Conservation (phyloP, 495 filamentous ascomycete genomes). For the Xylaria palmicola region DNA sequence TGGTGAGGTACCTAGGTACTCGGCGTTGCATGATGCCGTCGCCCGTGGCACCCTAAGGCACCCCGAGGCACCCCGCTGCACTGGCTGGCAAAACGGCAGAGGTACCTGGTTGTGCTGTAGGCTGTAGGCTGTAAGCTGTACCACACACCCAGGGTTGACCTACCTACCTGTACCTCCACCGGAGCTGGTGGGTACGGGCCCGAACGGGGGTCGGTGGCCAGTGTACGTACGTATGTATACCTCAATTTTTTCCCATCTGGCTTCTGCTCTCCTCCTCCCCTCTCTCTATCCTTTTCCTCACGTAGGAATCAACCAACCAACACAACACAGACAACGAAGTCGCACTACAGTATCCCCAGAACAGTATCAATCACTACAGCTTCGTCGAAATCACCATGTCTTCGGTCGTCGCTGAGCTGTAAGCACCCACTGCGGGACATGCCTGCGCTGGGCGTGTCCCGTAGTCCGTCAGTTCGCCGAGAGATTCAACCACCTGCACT, state of each 20-base stretch:
- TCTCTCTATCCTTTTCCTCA: conserved; percentile 29
- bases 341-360: conserved; percentile 50
- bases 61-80: background rate
- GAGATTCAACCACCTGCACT: conserved; percentile 62
- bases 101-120: background rate
- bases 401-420: conserved; percentile 92
- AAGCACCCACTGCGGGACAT: conserved; percentile 80
- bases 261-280: conserved; percentile 30
- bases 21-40: conserved; percentile 6
- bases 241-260: conserved; percentile 34
- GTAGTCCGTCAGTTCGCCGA: conserved; percentile 85
- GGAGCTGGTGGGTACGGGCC: conserved; percentile 9
- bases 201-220: conserved; percentile 4
- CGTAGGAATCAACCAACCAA: conserved; percentile 33
- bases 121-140: too few relatives aligned
- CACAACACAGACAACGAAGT: conserved; percentile 65
- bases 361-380: conserved; percentile 48
- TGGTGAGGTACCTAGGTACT: too few relatives aligned
- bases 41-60: too few relatives aligned
- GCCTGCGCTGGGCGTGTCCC: conserved; percentile 49
- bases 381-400: conserved; percentile 80
- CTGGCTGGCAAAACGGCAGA: background rate
- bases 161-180: background rate
- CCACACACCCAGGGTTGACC: too few relatives aligned
- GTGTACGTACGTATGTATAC: conserved; percentile 14